Evolutionary conservation across 2,329 filamentous ascomycete genomes (phyloP), one percentile per base, ranked within the genome.

Genomic region (Colletotrichum spinosum): DNA sequence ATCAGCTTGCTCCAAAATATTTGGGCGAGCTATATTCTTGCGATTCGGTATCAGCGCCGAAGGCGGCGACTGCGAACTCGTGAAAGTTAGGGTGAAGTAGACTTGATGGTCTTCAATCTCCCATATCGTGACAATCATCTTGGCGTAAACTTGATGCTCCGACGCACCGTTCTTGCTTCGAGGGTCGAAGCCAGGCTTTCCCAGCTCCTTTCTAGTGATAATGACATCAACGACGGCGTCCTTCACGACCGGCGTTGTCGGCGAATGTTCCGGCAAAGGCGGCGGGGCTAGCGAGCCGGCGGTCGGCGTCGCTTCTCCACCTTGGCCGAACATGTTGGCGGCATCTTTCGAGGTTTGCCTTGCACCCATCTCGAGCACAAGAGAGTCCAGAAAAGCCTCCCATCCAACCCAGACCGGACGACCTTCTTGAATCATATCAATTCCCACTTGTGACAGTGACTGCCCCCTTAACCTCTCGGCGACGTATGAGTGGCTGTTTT

Each of bases 61-160:
- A 2, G 75, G 60, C 0, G 75, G 73, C 1, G 80, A 80, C 15
- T 83, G 79, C 11, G 86, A 84, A 67, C 84, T 88, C 10, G 91
- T 94, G 67, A 94, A 94, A 0, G 90, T 92, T 63, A 94, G 79
- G 2, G 90, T 93, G 72, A 89, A 94, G 75, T 90, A 93, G 9
- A 84, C 87, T 69, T 89, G 85, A 17, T 84, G 83, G 46, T 91
- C 87, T 44, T 91, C 86, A n/a, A 86, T 81, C 65, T 87, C 84
- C 89, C 91, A 94, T 7, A 92, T 86, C 1, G 89, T 91, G 25
- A 94, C 87, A 51, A 93, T 92, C 89, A 94, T 92, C 69, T 90
- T 90, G 25, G 91, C 89, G 68, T 87, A 86, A 0, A 87, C 76
- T 70, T 80, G 81, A 54, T 75, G 76, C 25, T 79, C 76, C 7